These are phyloP conservation scores for Pichia scutulata DNA, from an alignment of 805 yeast genomes.

Conservation along the genomic window DNA sequence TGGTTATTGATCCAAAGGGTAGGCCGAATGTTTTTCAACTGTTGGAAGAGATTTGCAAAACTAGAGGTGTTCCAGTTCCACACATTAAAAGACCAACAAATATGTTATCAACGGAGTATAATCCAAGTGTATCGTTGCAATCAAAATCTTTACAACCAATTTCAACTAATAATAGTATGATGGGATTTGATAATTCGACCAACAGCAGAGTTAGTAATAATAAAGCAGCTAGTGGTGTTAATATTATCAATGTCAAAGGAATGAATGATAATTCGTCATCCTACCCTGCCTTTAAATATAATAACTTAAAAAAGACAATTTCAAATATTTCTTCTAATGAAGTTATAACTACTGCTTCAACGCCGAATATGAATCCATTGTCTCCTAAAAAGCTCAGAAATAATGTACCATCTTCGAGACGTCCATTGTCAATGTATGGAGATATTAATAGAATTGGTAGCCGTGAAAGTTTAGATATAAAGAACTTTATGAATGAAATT, in stretches of 20 bases:
- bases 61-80: slow-evolving; percentile 41
- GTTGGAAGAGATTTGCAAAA: slow-evolving; percentile 56
- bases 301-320: slow-evolving; percentile 1
- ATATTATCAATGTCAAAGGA: neutral
- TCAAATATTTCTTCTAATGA: neutral
- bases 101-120: neutral
- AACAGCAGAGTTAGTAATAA: neutral
- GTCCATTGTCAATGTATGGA: slow-evolving; percentile 10
- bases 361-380: neutral
- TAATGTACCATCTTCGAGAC: neutral
- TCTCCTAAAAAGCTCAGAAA: slow-evolving; percentile 3
- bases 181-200: neutral
- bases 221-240: neutral
- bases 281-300: slow-evolving; percentile 1
- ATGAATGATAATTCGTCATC: neutral
- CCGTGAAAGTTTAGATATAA: slow-evolving; percentile 9
- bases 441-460: slow-evolving; percentile 4
- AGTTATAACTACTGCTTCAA: neutral
- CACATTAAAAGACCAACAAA: slow-evolving; percentile 14
- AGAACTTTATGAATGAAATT: slow-evolving; percentile 12
- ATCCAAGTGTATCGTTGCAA: neutral
- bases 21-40: slow-evolving; percentile 72
- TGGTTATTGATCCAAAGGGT: slow-evolving; percentile 58
- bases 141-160: neutral
- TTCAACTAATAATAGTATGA: neutral